Evolutionary conservation across 306 rosid genomes (phyloP).

Genomic region (Sicyos baderoa): DNA sequence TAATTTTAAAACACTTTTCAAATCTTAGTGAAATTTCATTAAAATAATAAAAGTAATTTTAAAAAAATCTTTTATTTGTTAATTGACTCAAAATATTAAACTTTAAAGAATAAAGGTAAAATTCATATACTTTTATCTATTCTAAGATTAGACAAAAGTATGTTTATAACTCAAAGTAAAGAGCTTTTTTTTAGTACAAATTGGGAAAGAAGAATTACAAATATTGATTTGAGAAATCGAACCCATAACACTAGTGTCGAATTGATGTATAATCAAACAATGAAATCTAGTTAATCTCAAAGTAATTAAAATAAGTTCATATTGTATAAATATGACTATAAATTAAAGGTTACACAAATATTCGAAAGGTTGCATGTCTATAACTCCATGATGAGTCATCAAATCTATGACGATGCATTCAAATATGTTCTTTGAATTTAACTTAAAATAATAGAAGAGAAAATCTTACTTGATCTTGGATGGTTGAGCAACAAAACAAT

Average conservation of each 20-base stretch:
- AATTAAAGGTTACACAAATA: not conserved
- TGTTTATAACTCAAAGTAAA: not conserved
- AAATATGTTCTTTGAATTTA: not conserved
- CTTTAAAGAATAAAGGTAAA: not conserved
- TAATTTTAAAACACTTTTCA: constrained; percentile 1
- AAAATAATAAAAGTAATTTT: not conserved
- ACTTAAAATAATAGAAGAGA: not conserved
- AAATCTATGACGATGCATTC: not conserved
- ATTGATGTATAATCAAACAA: too few relatives aligned
- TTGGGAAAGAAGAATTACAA: too few relatives aligned
- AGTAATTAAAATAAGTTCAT: not conserved
- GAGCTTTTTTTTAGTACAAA: too few relatives aligned
- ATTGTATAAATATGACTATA: not conserved
- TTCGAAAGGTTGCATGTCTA: not conserved
- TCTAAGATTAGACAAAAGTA: too few relatives aligned
- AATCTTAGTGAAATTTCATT: not conserved
- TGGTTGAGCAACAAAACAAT: constrained; percentile 20
- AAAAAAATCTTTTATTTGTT: not conserved
- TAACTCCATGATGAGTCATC: not conserved
- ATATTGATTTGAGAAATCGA: too few relatives aligned
- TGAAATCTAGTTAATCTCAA: not conserved
- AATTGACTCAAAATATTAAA: not conserved
- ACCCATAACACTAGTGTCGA: too few relatives aligned
- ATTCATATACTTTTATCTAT: not conserved
- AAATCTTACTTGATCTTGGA: constrained; percentile 2